Conservation (phyloP, 2,329 filamentous ascomycete genomes). For the Phyllosticta capitalensis region DNA sequence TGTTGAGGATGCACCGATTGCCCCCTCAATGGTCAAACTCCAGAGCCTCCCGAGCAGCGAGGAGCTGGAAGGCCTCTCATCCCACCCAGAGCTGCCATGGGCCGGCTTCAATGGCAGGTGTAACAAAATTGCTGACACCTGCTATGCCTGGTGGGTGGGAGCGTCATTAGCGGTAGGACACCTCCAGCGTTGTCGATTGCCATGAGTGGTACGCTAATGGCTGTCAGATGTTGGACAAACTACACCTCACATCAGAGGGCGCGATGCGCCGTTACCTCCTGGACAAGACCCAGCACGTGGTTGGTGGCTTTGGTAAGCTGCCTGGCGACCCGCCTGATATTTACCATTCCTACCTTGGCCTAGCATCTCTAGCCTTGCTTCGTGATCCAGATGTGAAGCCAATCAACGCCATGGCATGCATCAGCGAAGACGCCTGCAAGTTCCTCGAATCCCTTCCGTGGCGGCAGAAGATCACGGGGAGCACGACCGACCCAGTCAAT, state of each 20-base stretch:
- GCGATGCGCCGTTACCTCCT: conserved; percentile 70
- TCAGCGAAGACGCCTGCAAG: conserved; percentile 49
- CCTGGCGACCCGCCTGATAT: conserved; percentile 50
- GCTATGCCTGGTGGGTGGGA: conserved; percentile 88
- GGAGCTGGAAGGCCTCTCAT: not conserved
- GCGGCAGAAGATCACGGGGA: conserved; percentile 22
- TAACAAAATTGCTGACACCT: conserved; percentile 91
- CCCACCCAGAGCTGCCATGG: conserved; percentile 24
- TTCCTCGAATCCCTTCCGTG: conserved; percentile 28
- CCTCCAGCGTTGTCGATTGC: not conserved
- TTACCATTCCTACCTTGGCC: conserved; percentile 81
- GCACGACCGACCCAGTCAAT: not conserved
- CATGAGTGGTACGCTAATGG: conserved; percentile 34
- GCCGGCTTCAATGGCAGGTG: conserved; percentile 82
- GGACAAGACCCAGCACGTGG: conserved; percentile 74
- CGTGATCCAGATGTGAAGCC: conserved; percentile 58
- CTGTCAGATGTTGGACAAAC: conserved; percentile 16
- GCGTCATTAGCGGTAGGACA: conserved; percentile 43
- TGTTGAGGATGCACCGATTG: conserved; percentile 28
- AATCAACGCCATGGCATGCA: conserved; percentile 68
- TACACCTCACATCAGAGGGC: conserved; percentile 30
- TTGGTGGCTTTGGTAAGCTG: conserved; percentile 44
- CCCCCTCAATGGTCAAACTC: conserved; percentile 29
- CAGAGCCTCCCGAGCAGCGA: conserved; percentile 18
- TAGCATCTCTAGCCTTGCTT: conserved; percentile 68